phyloP scores from a whole-genome alignment of 1,139 yeast species.

The Debaryomycetaceae sp. region DNA sequence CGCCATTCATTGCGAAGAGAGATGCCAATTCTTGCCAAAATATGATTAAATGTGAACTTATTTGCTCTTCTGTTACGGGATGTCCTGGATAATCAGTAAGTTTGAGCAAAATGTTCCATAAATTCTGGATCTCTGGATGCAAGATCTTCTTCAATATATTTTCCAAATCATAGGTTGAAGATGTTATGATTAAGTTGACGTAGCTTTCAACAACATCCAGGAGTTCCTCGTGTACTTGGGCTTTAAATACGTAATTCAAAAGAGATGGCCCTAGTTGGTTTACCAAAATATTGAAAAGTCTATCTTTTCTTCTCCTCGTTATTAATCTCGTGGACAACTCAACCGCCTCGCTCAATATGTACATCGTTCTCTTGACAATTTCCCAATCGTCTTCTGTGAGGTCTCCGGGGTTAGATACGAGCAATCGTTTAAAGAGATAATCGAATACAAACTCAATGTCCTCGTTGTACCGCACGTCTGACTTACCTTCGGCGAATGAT shows the following conservation, averaged over 20 bases:
- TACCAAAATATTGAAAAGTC: conserved; percentile 30
- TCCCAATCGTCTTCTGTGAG: conserved; percentile 14
- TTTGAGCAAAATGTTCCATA: conserved; percentile 49
- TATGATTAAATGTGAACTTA: conserved; percentile 65
- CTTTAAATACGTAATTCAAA: conserved; percentile 18
- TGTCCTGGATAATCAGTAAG: conserved; percentile 59
- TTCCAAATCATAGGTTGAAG: conserved; percentile 50
- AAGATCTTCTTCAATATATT: conserved; percentile 45
- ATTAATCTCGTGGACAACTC: conserved; percentile 46
- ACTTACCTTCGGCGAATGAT: conserved; percentile 31
- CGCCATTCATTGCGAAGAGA: conserved; percentile 55
- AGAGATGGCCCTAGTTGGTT: conserved; percentile 40
- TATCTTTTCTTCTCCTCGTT: conserved; percentile 17
- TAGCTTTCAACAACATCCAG: conserved; percentile 45
- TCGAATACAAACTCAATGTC: conserved; percentile 13
- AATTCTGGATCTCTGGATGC: conserved; percentile 32
- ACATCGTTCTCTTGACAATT: conserved; percentile 25
- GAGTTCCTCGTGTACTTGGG: conserved; percentile 28
- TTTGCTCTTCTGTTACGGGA: conserved; percentile 64
- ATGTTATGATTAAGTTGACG: conserved; percentile 49
- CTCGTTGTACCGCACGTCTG: conserved; percentile 30
- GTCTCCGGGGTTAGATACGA: conserved; percentile 2
- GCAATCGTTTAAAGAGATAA: conserved; percentile 20
- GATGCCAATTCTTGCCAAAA: conserved; percentile 83
- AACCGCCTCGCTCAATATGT: conserved; percentile 40